Evolutionary conservation across 345 rosid species (phyloP).

Genomic region (Gossypium mustelinum): DNA sequence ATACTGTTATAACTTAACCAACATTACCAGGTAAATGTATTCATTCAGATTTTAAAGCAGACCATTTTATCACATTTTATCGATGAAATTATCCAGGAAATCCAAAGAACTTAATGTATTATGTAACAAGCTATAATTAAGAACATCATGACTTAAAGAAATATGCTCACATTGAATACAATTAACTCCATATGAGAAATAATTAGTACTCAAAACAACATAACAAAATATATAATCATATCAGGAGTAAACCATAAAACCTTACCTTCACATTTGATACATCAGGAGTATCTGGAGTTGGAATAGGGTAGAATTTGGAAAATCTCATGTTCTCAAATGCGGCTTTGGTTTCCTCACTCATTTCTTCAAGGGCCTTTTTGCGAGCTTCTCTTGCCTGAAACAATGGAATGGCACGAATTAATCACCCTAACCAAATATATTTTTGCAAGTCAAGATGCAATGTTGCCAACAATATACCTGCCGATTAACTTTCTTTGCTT

Average conservation of each 20-base stretch:
- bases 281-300: conserved; percentile 68
- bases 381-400: conserved; percentile 82
- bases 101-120: not conserved
- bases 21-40: not conserved
- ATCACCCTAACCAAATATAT: conserved; percentile 6
- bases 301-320: conserved; percentile 89
- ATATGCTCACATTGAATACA: not conserved
- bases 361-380: conserved; percentile 65
- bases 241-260: not conserved
- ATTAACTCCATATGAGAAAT: not conserved
- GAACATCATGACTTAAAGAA: not conserved
- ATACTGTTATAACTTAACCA: not conserved
- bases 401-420: conserved; percentile 14
- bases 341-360: conserved; percentile 67
- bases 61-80: not conserved
- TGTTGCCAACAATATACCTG: conserved; percentile 46
- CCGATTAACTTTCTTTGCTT: conserved; percentile 78
- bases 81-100: not conserved
- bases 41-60: not conserved
- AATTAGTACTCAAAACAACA: not conserved
- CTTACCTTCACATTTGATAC: conserved; percentile 62
- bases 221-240: not conserved
- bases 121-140: not conserved
- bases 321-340: conserved; percentile 71
- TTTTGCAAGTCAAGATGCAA: conserved; percentile 1